Base-by-base conservation (phyloP, 2,329 filamentous ascomycete genomes). In the Cyphellophora europaea region DNA sequence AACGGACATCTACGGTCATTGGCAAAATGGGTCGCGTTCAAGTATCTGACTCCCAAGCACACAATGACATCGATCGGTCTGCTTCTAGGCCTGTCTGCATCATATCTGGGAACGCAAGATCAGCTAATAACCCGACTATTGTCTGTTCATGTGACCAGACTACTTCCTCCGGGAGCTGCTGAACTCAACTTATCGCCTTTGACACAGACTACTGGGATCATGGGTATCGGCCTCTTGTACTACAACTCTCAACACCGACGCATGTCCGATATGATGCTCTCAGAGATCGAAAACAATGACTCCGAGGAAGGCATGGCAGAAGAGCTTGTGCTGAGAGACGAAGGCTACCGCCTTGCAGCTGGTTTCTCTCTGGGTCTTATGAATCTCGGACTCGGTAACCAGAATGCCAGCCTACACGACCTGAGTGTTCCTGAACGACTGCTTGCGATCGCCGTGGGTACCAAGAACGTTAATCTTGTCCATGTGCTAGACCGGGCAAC, bases 251-350 rank as follows among this genome's bases (percentile, higher is more conserved):
- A 96, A 52, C 93, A 98, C 60, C 82, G 93, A 18, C 79, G 93
- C 23, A 98, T 98, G 91, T 96, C 87, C 53, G 91, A 98, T 56
- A 86, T 96, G 12, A 95, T 98, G 86, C 75, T 98, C 33, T 96
- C 89, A 0, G 91, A 98, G 56, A 91, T 98, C 41, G 87, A 95
- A 55, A 82, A 88, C 43, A 72, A 86, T 33, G 86, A 91, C 16
- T 72, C 83, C 23, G 82, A 89, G 35, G 88, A 95, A 40, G 66
- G 68, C 4, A 67, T 69, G 16, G 59, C 66, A 34, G 66, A 71
- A 5, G 82, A 88, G 38, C 85, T 94, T 50, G 78, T 79, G 14
- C 62, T 96, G 32, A 78, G 89, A 15, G 89, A 93, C 53, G 91
- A 98, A 62, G 88, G 88, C n/a, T 98, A 98, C 57, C 79, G 93